Evolutionary conservation across 23 red algal genomes (phyloP).

Genomic region (Gracilaria caudata): DNA sequence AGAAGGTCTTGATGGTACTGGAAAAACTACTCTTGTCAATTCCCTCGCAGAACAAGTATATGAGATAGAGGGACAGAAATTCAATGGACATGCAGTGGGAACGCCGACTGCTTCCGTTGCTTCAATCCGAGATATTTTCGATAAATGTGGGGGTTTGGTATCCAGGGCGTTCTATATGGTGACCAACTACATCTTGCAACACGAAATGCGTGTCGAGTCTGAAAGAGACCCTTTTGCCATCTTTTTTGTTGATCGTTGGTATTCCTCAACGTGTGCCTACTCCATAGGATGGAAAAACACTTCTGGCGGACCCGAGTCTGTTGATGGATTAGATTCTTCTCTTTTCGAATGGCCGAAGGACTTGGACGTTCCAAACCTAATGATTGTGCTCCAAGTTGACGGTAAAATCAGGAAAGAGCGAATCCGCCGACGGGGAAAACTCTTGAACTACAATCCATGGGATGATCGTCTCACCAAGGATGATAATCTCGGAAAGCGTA

Average conservation of each 20-base stretch:
- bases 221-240: neutral
- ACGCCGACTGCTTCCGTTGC: conserved; percentile 20
- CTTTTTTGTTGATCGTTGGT: conserved; percentile 31
- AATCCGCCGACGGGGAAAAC: neutral
- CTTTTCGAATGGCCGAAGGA: conserved; percentile 20
- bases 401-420: neutral
- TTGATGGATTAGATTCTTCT: conserved; percentile 4
- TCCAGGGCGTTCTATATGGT: conserved; percentile 25
- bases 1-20: conserved; percentile 32
- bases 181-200: conserved; percentile 15
- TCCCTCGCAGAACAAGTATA: neutral
- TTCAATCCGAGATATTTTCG: conserved; percentile 11
- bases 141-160: conserved; percentile 4
- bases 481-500: conserved; percentile 5
- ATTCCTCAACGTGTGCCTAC: conserved; percentile 25
- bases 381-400: conserved; percentile 13
- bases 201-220: conserved; percentile 23
- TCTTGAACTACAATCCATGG: conserved; percentile 13
- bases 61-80: neutral
- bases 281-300: conserved; percentile 18
- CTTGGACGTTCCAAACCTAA: conserved; percentile 3
- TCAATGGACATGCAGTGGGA: neutral
- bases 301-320: neutral
- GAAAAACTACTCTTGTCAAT: conserved; percentile 12
- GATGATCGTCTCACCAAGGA: conserved; percentile 3